Base-by-base conservation (phyloP, 2,329 filamentous ascomycete genomes). In the Talaromyces sp. region DNA sequence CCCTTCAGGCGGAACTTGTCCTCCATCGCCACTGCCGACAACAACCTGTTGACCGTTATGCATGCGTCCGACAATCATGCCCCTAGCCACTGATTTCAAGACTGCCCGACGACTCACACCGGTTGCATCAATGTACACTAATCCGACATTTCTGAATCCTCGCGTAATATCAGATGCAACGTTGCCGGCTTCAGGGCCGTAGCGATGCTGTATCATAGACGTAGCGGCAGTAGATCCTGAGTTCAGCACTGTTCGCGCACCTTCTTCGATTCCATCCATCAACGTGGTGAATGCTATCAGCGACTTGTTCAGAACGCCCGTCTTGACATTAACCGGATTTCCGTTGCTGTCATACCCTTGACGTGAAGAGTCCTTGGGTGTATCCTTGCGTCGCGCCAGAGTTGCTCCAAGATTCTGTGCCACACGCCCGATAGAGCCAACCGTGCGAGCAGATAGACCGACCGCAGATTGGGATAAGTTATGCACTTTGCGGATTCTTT, bases 211-310 rank as follows among this genome's bases (percentile, higher is more conserved):
- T 2, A 97, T 90, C 53, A 97, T 87, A 0, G 87, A 89, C 36
- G 85, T 91, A 22, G 93, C 88, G n/a, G 93, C 91, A 1, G 82
- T 80, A 3, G 89, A 88, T 2, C 88, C 84, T 9, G 87, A 86
- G 4, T 82, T 84, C 31, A 99, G 80, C 31, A 99, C 78, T 62
- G 85, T 89, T 55, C 88, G 87, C 1, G 91, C 89, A 1, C 90
- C 89, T 65, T 96, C 88, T 64, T 96, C 92, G 59, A 97, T 89
- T 37, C 94, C 94, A 67, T 99, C 94, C 22, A 91, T 89, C 45
- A 99, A 84, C 1, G 94, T 99, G 39, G 89, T 91, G 73, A 97
- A 97, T 0, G 94, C 94, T 78, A 99, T 97, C 78, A 99, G 79
- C 62, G 87, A 91, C 80, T 96, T 97, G 77, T 99, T 99, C 64